These are phyloP conservation scores for Cordyceps farinosa DNA, from an alignment of 2,329 filamentous ascomycete genomes.

Conservation along the genomic window DNA sequence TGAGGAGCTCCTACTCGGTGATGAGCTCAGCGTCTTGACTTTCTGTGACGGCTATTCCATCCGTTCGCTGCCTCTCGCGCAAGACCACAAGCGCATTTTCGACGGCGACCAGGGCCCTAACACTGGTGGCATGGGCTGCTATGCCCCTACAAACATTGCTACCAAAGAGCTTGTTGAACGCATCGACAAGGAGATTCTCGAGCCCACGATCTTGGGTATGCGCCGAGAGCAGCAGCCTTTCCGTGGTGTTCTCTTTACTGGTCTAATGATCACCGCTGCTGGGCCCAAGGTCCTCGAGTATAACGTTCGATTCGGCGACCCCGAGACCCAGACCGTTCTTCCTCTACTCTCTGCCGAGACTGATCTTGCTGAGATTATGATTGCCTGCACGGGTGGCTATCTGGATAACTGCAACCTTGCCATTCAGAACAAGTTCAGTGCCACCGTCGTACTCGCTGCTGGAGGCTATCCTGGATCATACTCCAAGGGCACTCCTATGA, in stretches of 20 bases:
- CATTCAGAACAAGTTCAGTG: slow-evolving; percentile 67
- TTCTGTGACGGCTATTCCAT: slow-evolving; percentile 89
- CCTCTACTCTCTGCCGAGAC: slow-evolving; percentile 73
- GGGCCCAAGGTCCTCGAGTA: slow-evolving; percentile 87
- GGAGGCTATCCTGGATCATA: slow-evolving; percentile 88
- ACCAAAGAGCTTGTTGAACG: slow-evolving; percentile 70
- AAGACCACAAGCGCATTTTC: slow-evolving; percentile 94
- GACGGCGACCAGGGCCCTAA: slow-evolving; percentile 90
- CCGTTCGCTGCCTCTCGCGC: slow-evolving; percentile 79
- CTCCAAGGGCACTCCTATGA: slow-evolving; percentile 67
- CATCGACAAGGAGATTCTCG: slow-evolving; percentile 78
- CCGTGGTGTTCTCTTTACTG: slow-evolving; percentile 76
- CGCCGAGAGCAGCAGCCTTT: slow-evolving; percentile 71
- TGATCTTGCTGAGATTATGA: slow-evolving; percentile 84
- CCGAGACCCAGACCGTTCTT: slow-evolving; percentile 84
- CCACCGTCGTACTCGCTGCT: slow-evolving; percentile 90
- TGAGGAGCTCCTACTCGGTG: slow-evolving; percentile 86
- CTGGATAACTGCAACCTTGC: slow-evolving; percentile 67
- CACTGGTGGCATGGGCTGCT: slow-evolving; percentile 97
- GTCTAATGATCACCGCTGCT: slow-evolving; percentile 83
- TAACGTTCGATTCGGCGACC: slow-evolving; percentile 89
- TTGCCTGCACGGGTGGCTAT: slow-evolving; percentile 74
- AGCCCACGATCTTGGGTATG: slow-evolving; percentile 88
- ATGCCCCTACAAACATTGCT: slow-evolving; percentile 81
- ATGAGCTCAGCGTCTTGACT: slow-evolving; percentile 86